These are phyloP conservation scores for Annulohypoxylon stygium DNA, from an alignment of 495 filamentous ascomycete species.

Conservation along the genomic window DNA sequence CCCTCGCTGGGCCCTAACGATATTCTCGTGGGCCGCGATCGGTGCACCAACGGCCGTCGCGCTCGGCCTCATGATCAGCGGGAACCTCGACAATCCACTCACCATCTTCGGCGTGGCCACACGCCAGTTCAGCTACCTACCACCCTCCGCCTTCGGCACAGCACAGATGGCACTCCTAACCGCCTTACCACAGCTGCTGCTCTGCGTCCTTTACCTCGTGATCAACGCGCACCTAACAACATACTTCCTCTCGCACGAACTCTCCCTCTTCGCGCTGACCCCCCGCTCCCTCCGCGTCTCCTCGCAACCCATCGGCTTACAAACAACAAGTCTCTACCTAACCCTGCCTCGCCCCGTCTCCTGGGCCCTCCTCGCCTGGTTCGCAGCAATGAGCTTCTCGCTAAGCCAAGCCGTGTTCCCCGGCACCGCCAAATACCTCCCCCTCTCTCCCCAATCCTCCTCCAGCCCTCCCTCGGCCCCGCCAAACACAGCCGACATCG, in stretches of 20 bases:
- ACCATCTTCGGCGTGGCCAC: slow-evolving; percentile 52
- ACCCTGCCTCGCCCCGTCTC: slow-evolving; percentile 57
- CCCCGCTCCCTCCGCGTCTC: slow-evolving; percentile 56
- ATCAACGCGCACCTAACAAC: slow-evolving; percentile 57
- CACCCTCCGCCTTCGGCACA: slow-evolving; percentile 37
- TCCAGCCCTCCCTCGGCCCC: no score
- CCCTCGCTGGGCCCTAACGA: slow-evolving; percentile 51
- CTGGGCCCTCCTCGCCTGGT: slow-evolving; percentile 54
- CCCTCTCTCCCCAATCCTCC: no score
- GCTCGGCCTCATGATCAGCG: slow-evolving; percentile 46
- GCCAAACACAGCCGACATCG: slow-evolving; percentile 9
- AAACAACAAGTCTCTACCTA: slow-evolving; percentile 56
- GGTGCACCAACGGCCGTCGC: slow-evolving; percentile 49
- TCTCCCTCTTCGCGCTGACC: slow-evolving; percentile 54
- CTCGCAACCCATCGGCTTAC: slow-evolving; percentile 49
- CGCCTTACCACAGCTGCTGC: slow-evolving; percentile 57
- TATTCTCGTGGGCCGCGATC: slow-evolving; percentile 49
- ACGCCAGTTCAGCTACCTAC: slow-evolving; percentile 42
- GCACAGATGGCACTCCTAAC: slow-evolving; percentile 50
- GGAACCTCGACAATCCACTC: slow-evolving; percentile 42
- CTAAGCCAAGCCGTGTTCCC: slow-evolving; percentile 55
- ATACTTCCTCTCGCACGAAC: slow-evolving; percentile 60
- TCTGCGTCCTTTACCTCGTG: slow-evolving; percentile 57
- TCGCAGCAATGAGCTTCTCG: slow-evolving; percentile 54
- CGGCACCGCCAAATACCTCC: slow-evolving; percentile 40